A percentile compares a stretch with the other conserved stretches of the same genome.
Conservation (phyloP, 441 rosid genomes). For the Brassica hybrid region DNA sequence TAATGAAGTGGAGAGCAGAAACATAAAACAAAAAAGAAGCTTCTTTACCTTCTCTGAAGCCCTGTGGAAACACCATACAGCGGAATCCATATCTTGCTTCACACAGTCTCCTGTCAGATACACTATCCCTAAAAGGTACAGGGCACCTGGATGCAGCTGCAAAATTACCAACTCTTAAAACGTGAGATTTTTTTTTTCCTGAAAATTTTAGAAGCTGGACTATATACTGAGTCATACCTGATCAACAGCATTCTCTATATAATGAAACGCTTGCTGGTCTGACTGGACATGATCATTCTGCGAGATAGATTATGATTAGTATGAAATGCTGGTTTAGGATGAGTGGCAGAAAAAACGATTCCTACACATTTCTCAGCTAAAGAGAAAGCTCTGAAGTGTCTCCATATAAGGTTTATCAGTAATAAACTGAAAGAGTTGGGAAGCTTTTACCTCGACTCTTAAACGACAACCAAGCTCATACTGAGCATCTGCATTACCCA, state of each 20-base stretch:
- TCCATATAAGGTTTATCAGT: neutral
- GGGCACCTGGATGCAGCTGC: conserved; percentile 93
- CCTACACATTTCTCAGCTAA: conserved; percentile 10
- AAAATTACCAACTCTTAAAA: conserved; percentile 35
- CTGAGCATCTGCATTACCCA: conserved; percentile 93
- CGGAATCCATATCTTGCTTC: conserved; percentile 87
- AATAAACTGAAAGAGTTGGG: neutral
- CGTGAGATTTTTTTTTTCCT: conserved; percentile 36
- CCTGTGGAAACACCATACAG: conserved; percentile 93
- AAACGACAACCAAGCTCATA: conserved; percentile 81
- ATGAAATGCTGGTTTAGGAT: neutral
- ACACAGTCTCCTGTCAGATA: conserved; percentile 91
- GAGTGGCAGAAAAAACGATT: neutral
- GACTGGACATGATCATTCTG: conserved; percentile 82
- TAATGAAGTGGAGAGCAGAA: neutral
- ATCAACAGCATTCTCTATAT: conserved; percentile 90
- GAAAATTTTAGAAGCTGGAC: neutral
- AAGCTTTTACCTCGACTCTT: conserved; percentile 73
- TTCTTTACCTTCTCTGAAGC: conserved; percentile 76
- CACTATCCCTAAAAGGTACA: conserved; percentile 88
- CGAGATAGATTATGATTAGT: conserved; percentile 10
- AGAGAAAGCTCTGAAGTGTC: conserved; percentile 1
- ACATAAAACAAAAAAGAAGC: neutral
- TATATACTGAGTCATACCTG: conserved; percentile 56
- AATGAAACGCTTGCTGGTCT: conserved; percentile 90